These are phyloP conservation scores for Hygrocybe coccinea DNA, from an alignment of 768 basidiomycete genomes.

Conservation along the genomic window DNA sequence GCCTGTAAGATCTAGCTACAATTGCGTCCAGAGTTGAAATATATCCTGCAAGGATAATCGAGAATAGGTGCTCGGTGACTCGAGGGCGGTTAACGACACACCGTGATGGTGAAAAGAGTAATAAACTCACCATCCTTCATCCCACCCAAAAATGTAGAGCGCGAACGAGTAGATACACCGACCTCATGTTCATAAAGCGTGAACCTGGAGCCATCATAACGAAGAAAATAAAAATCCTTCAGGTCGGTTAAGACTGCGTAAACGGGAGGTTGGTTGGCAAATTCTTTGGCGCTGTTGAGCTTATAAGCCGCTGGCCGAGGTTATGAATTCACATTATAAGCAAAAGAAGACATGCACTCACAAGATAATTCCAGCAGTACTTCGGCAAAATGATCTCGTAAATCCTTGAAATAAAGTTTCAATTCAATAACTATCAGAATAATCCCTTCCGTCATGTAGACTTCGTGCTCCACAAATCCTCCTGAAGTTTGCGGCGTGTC, in stretches of 20 bases:
- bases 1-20: neutral
- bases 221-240: neutral
- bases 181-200: neutral
- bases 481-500: slow-evolving; percentile 2
- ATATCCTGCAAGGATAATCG: neutral
- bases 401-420: neutral
- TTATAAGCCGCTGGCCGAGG: neutral
- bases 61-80: slow-evolving; percentile 1
- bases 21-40: neutral
- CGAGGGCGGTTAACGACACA: neutral
- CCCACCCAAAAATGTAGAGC: neutral
- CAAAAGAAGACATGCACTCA: neutral
- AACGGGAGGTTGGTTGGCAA: slow-evolving; percentile 4
- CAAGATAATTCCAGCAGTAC: neutral
- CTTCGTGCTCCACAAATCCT: slow-evolving; percentile 1
- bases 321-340: neutral
- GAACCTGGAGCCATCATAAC: slow-evolving; percentile 4
- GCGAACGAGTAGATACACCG: neutral
- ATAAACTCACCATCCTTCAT: neutral
- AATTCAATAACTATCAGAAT: neutral
- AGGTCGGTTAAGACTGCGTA: slow-evolving; percentile 5
- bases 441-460: slow-evolving; percentile 4
- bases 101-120: neutral
- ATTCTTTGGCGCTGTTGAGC: neutral
- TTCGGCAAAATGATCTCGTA: neutral